phyloP scores from a whole-genome alignment of 495 filamentous ascomycete species.

The Letharia columbiana region DNA sequence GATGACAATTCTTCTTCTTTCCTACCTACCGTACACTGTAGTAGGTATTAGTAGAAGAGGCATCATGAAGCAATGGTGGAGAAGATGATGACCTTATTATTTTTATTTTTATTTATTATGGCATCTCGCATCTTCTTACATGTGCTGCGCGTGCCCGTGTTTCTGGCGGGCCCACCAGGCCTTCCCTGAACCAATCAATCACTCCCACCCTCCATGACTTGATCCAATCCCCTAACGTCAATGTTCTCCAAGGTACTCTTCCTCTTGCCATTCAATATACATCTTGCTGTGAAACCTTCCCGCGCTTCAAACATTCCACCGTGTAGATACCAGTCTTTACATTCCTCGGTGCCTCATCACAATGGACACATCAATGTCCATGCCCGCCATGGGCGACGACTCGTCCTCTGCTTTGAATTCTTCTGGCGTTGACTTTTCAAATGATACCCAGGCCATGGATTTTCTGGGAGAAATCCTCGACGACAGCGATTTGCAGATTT shows the following conservation, averaged over 20 bases:
- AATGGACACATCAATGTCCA: slow-evolving; percentile 11
- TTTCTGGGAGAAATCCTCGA: slow-evolving; percentile 17
- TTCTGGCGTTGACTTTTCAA: slow-evolving; percentile 9
- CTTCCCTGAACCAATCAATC: not conserved
- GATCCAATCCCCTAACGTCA: not conserved
- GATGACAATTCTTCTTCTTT: not conserved
- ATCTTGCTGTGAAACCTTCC: not conserved
- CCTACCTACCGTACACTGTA: too few species aligned
- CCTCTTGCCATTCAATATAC: not conserved
- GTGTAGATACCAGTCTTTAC: not conserved
- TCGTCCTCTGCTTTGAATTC: slow-evolving; percentile 2
- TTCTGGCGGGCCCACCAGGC: not conserved
- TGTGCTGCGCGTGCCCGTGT: not conserved
- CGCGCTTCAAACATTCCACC: not conserved
- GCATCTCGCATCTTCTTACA: not conserved
- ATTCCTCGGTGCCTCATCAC: not conserved
- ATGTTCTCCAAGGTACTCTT: not conserved
- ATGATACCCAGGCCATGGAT: slow-evolving; percentile 9
- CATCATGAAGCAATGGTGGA: too few species aligned
- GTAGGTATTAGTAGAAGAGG: too few species aligned
- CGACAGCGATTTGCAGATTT: slow-evolving; percentile 38
- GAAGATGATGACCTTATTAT: too few species aligned
- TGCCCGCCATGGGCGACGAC: slow-evolving; percentile 4
- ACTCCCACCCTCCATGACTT: not conserved
- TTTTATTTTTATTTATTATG: too few species aligned